Conservation (phyloP, 2,329 filamentous ascomycete genomes). For the Neofusicoccum laricinum region DNA sequence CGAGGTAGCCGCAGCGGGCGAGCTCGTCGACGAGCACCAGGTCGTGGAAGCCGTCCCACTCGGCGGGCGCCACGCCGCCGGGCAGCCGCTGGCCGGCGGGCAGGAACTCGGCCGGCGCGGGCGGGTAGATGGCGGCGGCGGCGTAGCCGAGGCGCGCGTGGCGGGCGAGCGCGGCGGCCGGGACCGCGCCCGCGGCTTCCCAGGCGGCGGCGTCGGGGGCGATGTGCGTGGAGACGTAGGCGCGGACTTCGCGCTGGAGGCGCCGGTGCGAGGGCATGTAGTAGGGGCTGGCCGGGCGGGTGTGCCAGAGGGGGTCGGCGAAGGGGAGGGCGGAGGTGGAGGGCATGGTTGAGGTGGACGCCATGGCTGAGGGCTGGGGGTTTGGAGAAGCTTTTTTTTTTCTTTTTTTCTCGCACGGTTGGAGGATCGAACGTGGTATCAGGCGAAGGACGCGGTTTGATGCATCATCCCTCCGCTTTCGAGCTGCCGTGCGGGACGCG, state of each 20-base stretch:
- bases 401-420: no score
- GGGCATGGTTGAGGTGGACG: no score
- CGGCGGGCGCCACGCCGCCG: slow-evolving; percentile 15
- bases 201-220: slow-evolving; percentile 27
- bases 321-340: background rate
- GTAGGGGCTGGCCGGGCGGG: background rate
- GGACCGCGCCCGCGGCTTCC: slow-evolving; percentile 27
- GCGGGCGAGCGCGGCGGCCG: slow-evolving; percentile 25
- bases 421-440: no score
- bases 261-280: background rate
- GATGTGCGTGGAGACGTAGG: slow-evolving; percentile 23
- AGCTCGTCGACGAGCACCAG: slow-evolving; percentile 36
- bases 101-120: slow-evolving; percentile 10
- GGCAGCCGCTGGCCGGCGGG: slow-evolving; percentile 4
- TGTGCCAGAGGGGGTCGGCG: background rate
- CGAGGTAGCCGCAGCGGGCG: slow-evolving; percentile 28
- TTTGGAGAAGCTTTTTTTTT: no score
- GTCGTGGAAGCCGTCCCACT: slow-evolving; percentile 39
- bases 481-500: background rate
- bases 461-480: no score
- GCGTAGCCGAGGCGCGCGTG: slow-evolving; percentile 22
- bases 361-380: no score
- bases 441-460: no score
- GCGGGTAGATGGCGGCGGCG: slow-evolving; percentile 14
- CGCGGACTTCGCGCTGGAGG: background rate